These are phyloP conservation scores for Vicia sativa DNA, from an alignment of 306 rosid species.

Conservation along the genomic window DNA sequence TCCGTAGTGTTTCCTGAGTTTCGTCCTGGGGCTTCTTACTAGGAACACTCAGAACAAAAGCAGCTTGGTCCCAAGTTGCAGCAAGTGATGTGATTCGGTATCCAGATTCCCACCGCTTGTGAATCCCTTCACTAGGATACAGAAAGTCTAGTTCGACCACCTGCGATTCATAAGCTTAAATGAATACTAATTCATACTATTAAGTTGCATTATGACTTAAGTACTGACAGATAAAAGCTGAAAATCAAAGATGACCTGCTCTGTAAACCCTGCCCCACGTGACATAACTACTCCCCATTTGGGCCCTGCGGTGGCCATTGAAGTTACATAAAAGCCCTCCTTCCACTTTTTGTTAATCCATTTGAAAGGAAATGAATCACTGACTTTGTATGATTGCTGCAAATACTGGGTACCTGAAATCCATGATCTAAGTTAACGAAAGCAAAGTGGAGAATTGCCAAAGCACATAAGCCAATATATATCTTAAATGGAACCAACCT, in stretches of 20 bases:
- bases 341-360: constrained; percentile 94
- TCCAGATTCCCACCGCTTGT: constrained; percentile 78
- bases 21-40: constrained; percentile 62
- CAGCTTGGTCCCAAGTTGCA: constrained; percentile 81
- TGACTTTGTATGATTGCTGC: constrained; percentile 91
- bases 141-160: constrained; percentile 86
- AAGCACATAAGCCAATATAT: constrained; percentile 12
- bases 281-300: constrained; percentile 93
- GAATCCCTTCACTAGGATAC: constrained; percentile 92
- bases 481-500: constrained; percentile 53
- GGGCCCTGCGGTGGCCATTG: constrained; percentile 79
- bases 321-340: constrained; percentile 75
- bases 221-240: not conserved
- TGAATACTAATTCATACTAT: constrained; percentile 1
- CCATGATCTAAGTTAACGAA: constrained; percentile 25
- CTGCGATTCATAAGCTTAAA: constrained; percentile 45
- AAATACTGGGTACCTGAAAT: constrained; percentile 64
- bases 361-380: constrained; percentile 82
- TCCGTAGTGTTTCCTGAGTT: constrained; percentile 85
- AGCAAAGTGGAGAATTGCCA: constrained; percentile 9
- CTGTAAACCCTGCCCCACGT: constrained; percentile 70
- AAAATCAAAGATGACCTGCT: constrained; percentile 59
- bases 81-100: constrained; percentile 84
- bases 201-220: constrained; percentile 17
- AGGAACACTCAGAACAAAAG: constrained; percentile 78